Percentiles rank a stretch among this genome's conserved stretches.
These are phyloP conservation scores for Platanus orientalis DNA, from an alignment of 164 flowering plant species.

Conservation along the genomic window DNA sequence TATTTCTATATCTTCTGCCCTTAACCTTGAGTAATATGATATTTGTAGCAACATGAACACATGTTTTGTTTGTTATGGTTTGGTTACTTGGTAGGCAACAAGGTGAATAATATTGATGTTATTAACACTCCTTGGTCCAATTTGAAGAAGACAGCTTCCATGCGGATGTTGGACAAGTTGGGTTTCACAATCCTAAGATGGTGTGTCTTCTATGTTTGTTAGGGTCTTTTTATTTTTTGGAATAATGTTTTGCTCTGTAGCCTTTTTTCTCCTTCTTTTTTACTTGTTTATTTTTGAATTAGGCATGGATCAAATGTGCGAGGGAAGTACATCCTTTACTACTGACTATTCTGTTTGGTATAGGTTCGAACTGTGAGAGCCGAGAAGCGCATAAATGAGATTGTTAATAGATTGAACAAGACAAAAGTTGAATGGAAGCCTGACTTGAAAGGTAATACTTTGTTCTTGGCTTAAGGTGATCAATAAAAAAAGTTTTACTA, in stretches of 20 bases:
- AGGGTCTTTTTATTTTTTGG: background rate
- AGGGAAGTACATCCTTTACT: background rate
- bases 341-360: constrained; percentile 1
- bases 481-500: background rate
- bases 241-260: too few relatives aligned
- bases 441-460: constrained; percentile 69
- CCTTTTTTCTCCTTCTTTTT: too few relatives aligned
- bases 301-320: background rate
- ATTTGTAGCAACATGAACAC: too few relatives aligned
- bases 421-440: constrained; percentile 88
- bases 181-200: constrained; percentile 82
- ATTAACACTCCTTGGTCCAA: constrained; percentile 96
- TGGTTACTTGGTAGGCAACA: constrained; percentile 83
- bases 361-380: constrained; percentile 93
- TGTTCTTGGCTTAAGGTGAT: background rate
- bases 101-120: constrained; percentile 91
- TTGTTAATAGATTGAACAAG: constrained; percentile 87
- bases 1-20: too few relatives aligned
- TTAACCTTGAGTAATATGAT: too few relatives aligned
- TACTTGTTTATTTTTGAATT: too few relatives aligned
- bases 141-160: constrained; percentile 91
- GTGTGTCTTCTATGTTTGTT: constrained; percentile 30
- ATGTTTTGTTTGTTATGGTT: too few relatives aligned
- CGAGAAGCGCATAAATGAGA: constrained; percentile 91
- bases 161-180: constrained; percentile 99